Conservation (phyloP, 257 asterid species). For the Salvia miltiorrhiza region DNA sequence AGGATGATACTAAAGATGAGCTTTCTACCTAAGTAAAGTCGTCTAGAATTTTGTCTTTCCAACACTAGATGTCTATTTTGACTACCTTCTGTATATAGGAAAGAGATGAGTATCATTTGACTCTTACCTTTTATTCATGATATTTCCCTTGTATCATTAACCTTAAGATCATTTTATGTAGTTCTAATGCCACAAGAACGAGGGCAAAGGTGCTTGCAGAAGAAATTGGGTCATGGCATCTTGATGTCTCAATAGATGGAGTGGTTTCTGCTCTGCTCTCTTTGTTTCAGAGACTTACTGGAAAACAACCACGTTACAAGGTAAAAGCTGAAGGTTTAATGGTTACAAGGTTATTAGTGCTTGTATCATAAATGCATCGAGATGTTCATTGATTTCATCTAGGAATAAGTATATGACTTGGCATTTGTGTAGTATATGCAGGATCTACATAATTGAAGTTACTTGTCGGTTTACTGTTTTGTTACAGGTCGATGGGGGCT, state of each 20-base stretch:
- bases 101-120: background rate
- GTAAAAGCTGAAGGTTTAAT: conserved; percentile 31
- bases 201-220: conserved; percentile 85
- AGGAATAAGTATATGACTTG: background rate
- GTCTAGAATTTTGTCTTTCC: conserved; percentile 4
- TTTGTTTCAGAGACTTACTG: conserved; percentile 83
- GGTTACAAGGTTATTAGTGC: background rate
- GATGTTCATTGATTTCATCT: background rate
- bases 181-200: conserved; percentile 68
- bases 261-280: conserved; percentile 77
- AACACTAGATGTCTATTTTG: background rate
- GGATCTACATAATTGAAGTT: conserved; percentile 2
- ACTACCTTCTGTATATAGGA: conserved; percentile 1
- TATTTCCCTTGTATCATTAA: conserved; percentile 5
- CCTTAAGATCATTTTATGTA: conserved; percentile 31
- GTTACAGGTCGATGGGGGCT: conserved; percentile 82
- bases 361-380: background rate
- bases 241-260: conserved; percentile 76
- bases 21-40: background rate
- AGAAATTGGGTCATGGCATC: conserved; percentile 98
- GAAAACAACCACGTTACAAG: conserved; percentile 79
- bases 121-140: background rate
- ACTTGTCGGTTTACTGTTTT: conserved; percentile 25
- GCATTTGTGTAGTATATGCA: background rate
- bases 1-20: background rate